Percentiles rank a stretch among this genome's conserved stretches.
Evolutionary conservation across 441 rosid genomes (phyloP).

Genomic region (Adansonia madagascariensis): DNA sequence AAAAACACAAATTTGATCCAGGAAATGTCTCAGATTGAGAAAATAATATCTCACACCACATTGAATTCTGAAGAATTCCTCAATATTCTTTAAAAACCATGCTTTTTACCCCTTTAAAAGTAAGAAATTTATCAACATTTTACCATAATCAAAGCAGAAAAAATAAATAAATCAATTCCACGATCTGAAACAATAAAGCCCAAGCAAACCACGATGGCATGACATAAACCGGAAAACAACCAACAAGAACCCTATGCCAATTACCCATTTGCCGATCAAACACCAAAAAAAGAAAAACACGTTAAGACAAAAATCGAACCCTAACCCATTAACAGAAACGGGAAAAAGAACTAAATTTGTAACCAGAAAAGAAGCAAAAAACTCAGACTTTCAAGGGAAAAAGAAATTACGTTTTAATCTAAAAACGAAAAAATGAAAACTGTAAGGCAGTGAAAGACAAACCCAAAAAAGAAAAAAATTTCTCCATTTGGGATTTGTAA

Average conservation of each 20-base stretch:
- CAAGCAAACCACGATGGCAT: not conserved
- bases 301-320: conserved; percentile 17
- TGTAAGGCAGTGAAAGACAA: not conserved
- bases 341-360: not conserved
- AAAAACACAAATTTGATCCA: conserved; percentile 13
- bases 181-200: conserved; percentile 26
- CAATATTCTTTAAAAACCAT: not conserved
- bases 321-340: not conserved
- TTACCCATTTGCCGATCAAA: conserved; percentile 24
- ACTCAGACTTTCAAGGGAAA: not conserved
- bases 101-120: not conserved
- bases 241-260: conserved; percentile 9
- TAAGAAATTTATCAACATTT: not conserved
- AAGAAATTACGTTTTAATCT: not conserved
- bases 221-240: not conserved
- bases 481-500: not conserved
- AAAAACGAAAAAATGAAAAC: not conserved
- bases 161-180: not conserved
- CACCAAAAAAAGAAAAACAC: not conserved
- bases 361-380: not conserved
- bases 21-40: conserved; percentile 18
- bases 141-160: conserved; percentile 5
- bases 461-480: not conserved
- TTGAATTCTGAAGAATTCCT: conserved; percentile 12
- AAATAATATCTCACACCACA: not conserved